Evolutionary conservation across 1,284 basidiomycete genomes (phyloP), one percentile per base, ranked within the genome.

Genomic region (Melampsora americana): DNA sequence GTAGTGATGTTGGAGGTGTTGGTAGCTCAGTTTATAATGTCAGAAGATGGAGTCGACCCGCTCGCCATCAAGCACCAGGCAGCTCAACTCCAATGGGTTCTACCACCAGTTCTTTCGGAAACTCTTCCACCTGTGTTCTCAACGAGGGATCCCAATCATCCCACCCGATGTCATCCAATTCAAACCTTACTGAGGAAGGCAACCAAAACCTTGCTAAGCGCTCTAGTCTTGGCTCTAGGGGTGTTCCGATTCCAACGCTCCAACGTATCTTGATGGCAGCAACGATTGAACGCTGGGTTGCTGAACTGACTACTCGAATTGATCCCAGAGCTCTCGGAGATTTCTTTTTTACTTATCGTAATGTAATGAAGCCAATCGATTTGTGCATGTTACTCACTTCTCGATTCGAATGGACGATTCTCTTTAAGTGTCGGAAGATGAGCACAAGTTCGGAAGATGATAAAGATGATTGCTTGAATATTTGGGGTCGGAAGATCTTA

Each of bases 281-380:
- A 4, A 92, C 91, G 3, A 91, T 93, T 79, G 92, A 94, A 82
- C 88, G 92, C 0, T 92, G 92, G 91, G 89, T 94, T 77, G 91
- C 91, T 0, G 92, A 94, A 80, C 84, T 93, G 64, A 93, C 92
- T 42, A 90, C 89, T 80, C 88, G 90, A 79, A 85, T 92, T 79
- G 88, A 91, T 82, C 90, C 91, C 77, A 90, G 92, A 81, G 90
- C 92, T 79, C 85, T 93, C 28, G 74, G 78, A 28, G 88, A 90
- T 79, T 93, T 93, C 83, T 92, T 93, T 86, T 86, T 93, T 81
- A 93, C 91, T 1, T 93, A 92, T 81, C 88, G 92, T 74, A 88
- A 89, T 42, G 93, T 92, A 82, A 86, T 93, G 80, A 87, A 86
- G 69, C 87, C 90, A 5, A 84, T 89, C 74, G 90, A 93, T 80